Conservation (phyloP, 495 filamentous ascomycete genomes). For the Penicillium arizonense region DNA sequence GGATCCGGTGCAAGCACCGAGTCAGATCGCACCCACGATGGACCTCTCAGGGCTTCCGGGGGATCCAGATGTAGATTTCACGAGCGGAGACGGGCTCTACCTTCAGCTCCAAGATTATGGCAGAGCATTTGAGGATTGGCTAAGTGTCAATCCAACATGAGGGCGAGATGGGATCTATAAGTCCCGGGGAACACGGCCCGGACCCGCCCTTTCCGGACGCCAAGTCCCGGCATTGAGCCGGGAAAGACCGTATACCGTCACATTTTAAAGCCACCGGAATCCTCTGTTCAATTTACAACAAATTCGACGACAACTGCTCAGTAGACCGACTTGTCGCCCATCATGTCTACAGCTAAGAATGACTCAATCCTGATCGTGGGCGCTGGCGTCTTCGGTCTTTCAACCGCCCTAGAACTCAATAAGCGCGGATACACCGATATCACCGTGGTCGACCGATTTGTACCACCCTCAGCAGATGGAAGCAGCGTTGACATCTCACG, state of each 20-base stretch:
- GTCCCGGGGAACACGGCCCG: constrained; percentile 17
- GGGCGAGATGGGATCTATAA: neutral
- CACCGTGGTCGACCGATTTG: constrained; percentile 55
- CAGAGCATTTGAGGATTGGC: constrained; percentile 34
- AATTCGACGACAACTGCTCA: constrained; percentile 1
- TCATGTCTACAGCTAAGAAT: constrained; percentile 24
- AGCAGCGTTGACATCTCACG: constrained; percentile 64
- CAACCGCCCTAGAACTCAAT: constrained; percentile 26
- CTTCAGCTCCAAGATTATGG: constrained; percentile 33
- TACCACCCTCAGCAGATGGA: constrained; percentile 53
- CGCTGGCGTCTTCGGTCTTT: constrained; percentile 32
- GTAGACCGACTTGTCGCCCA: neutral
- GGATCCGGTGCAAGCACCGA: constrained; percentile 10
- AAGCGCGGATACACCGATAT: constrained; percentile 25
- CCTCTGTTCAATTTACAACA: neutral
- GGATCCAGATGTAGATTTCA: constrained; percentile 18
- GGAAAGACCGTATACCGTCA: constrained; percentile 4
- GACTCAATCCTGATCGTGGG: constrained; percentile 37
- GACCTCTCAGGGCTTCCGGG: constrained; percentile 14
- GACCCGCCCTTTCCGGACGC: constrained; percentile 17
- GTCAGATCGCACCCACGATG: constrained; percentile 4
- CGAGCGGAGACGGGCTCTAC: constrained; percentile 22
- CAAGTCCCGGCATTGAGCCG: constrained; percentile 21
- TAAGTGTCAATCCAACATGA: constrained; percentile 21
- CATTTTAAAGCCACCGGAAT: constrained; percentile 1